Evolutionary conservation across 306 rosid genomes (phyloP), one percentile per base, ranked within the genome.

Genomic region (Lathyrus sativus): DNA sequence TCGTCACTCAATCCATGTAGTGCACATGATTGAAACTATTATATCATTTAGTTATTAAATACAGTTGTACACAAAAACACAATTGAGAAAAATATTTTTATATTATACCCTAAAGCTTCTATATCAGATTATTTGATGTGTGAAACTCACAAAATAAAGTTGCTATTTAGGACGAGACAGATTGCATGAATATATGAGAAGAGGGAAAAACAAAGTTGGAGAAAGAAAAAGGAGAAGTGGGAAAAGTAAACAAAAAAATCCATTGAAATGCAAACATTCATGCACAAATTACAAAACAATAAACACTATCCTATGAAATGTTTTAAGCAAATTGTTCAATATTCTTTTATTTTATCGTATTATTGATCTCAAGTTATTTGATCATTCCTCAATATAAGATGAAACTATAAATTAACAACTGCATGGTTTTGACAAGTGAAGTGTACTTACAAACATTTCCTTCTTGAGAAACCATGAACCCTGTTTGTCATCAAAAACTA

Each of bases 371-470:
- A 58, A 15, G 14, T 42, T 50, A 37, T 76, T 76, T 29, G 19
- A 60, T 29, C 41, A 29, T 77, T 74, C 66, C 28, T 54, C 71
- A 18, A 44, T 37, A 74, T 37, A 55, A n/a, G 60, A 74, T 17
- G 35, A 78, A 56, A 29, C 54, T n/a, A 33, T 19, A 63, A 38
- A 60, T 41, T 58, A 42, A 33, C 7, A 43, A 35, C 38, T 58
- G 68, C 70, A 57, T 6, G 14, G 11, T 26, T 37, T 35, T n/a
- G n/a, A n/a, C n/a, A 61, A 39, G 69, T 62, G 13, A 58, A 75
- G 53, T 12, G 64, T 69, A 79, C 95, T 85, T 83, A 95, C 99
- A 67, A 86, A 84, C 48, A 95, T 73, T 84, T 95, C 95, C 85
- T 84, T 90, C 37, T 70, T 72, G 62, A 90, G 92, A 82, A 69